phyloP scores from a whole-genome alignment of 345 rosid genomes.

The Brassica incana region DNA sequence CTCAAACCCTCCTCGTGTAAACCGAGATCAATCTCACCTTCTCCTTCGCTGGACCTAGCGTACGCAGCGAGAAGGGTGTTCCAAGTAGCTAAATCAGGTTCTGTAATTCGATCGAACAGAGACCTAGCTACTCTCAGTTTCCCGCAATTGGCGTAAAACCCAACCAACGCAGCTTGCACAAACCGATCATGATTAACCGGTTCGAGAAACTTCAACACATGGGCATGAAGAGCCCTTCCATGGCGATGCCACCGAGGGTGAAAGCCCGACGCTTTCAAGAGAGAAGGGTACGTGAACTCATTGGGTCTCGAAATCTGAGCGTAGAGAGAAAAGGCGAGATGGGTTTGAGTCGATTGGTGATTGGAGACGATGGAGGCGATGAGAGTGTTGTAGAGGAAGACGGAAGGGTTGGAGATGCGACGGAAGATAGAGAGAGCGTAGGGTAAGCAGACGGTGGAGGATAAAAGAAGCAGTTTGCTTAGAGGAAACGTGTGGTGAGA shows the following conservation, averaged over 20 bases:
- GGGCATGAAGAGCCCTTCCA: slow-evolving; percentile 60
- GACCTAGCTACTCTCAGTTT: slow-evolving; percentile 48
- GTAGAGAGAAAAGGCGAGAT: slow-evolving; percentile 54
- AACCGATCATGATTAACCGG: slow-evolving; percentile 44
- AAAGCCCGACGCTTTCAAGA: slow-evolving; percentile 57
- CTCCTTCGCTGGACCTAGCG: slow-evolving; percentile 35
- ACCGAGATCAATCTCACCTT: neutral
- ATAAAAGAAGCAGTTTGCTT: slow-evolving; percentile 51
- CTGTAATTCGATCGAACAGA: slow-evolving; percentile 51
- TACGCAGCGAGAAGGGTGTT: slow-evolving; percentile 60
- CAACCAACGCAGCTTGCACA: slow-evolving; percentile 57
- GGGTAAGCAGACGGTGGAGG: slow-evolving; percentile 42
- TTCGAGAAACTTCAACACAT: slow-evolving; percentile 55
- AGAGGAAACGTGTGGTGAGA: slow-evolving; percentile 65
- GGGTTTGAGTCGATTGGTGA: slow-evolving; percentile 34
- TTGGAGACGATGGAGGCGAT: slow-evolving; percentile 47
- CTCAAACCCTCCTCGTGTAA: slow-evolving; percentile 35
- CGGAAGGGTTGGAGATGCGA: slow-evolving; percentile 49
- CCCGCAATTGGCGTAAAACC: slow-evolving; percentile 55
- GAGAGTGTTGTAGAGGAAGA: slow-evolving; percentile 63
- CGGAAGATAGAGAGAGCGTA: slow-evolving; percentile 54
- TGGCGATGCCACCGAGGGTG: slow-evolving; percentile 39
- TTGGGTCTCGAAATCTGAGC: slow-evolving; percentile 49
- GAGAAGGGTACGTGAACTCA: slow-evolving; percentile 63
- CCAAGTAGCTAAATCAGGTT: slow-evolving; percentile 68